Percentiles rank a stretch among this genome's conserved stretches.
phyloP scores from a whole-genome alignment of 176 grass and related monocot species.

The Oryza glumipatula region DNA sequence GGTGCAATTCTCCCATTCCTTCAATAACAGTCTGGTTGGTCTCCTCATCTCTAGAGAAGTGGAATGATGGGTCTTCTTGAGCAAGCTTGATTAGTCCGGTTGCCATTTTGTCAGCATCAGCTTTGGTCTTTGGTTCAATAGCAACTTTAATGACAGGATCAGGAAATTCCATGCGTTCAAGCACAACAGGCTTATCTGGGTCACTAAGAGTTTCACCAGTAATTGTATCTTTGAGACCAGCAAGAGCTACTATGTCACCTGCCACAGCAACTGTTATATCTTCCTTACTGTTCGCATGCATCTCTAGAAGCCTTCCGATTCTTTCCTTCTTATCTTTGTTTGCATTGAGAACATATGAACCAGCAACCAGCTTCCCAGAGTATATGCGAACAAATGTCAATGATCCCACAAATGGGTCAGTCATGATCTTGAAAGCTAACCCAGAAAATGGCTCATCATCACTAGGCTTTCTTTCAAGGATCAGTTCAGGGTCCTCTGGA shows the following conservation, averaged over 20 bases:
- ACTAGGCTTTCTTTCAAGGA: constrained; percentile 65
- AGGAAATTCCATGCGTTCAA: constrained; percentile 98
- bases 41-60: constrained; percentile 98
- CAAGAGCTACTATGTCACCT: constrained; percentile 95
- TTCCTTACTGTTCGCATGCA: constrained; percentile 99
- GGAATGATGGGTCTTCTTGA: constrained; percentile 97
- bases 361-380: constrained; percentile 77
- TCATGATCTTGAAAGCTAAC: constrained; percentile 99
- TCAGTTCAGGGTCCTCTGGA: constrained; percentile 72
- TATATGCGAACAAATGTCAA: constrained; percentile 96
- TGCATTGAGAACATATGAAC: constrained; percentile 94
- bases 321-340: constrained; percentile 98
- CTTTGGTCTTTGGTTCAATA: constrained; percentile 97
- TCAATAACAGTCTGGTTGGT: constrained; percentile 99
- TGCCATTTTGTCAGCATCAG: constrained; percentile 99
- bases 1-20: constrained; percentile 99
- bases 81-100: constrained; percentile 83
- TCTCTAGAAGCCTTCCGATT: constrained; percentile 92
- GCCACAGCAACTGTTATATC: constrained; percentile 75
- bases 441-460: constrained; percentile 92
- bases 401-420: constrained; percentile 90
- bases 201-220: constrained; percentile 94
- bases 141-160: constrained; percentile 99
- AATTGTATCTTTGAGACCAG: constrained; percentile 95
- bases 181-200: constrained; percentile 77